Base-by-base conservation (phyloP, 108 stramenopile genomes). In the Chaetoceros muelleri region DNA sequence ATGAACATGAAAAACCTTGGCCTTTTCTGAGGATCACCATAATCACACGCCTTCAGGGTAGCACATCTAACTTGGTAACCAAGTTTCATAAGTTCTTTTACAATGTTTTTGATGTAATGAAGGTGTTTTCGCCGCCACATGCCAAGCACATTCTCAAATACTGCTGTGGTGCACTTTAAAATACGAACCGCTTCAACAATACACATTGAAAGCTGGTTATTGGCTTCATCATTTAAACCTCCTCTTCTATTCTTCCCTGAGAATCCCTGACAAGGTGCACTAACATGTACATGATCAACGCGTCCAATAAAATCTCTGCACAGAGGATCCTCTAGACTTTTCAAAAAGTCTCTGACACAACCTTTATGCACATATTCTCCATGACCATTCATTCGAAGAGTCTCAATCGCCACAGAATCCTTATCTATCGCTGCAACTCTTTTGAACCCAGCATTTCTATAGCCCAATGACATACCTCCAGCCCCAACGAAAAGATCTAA, bases 401-500 rank as follows among this genome's bases (percentile, higher is more conserved):
- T 74, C 7, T 24, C 10, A 2, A 66, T 65, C 7, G 73, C 64
- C 46, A 48, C 46, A 3, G 52, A 29, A 34, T 76, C 62, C n/a
- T 69, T 64, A 46, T 71, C 75, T 19, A 76, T 53, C 3, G 67
- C 70, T 46, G 49, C 24, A 23, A 58, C 69, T 23, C 61, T 64
- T 3, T 64, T 34, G 29, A 76, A 75, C 25, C 63, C 75, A 1
- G 31, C 52, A 27, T 54, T 52, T 23, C 57, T 28, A 56, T 65
- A 72, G 19, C 75, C 75, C 7, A 65, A 47, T 23, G 57, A 23
- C 48, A 61, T 72, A 8, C 75, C 75, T 27, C 75, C 75, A 25
- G 70, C 62, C n/a, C 75, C 75, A 23, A 68, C 67, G 61, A 76
- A 76, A 16, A 71, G n/a, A 34, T 76, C 75, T 44, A 76, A 49